Conservation (phyloP, 345 rosid genomes). For the Erucastrum elatum region DNA sequence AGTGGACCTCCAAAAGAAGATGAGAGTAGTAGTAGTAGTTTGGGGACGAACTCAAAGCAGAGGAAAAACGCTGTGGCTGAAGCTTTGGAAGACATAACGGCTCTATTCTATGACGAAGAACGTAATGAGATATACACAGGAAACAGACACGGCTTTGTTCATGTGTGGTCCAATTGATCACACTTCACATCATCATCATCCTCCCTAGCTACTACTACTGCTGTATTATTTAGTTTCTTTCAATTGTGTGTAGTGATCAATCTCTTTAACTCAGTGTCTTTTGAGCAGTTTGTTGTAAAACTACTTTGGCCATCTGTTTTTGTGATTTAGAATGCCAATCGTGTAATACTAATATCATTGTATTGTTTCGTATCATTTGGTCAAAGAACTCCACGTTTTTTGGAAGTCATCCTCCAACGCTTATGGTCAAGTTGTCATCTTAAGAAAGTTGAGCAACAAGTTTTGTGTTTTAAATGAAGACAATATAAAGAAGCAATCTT, state of each 20-base stretch:
- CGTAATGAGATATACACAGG: slow-evolving; percentile 93
- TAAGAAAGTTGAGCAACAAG: background rate
- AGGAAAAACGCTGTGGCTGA: slow-evolving; percentile 64
- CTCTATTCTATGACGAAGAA: slow-evolving; percentile 88
- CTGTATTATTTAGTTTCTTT: slow-evolving; percentile 20
- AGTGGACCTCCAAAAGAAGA: too few relatives aligned
- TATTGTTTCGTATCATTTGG: too few relatives aligned
- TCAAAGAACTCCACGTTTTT: background rate
- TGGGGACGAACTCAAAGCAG: slow-evolving; percentile 40
- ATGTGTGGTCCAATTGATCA: slow-evolving; percentile 83
- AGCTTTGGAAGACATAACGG: slow-evolving; percentile 88
- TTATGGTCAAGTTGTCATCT: background rate
- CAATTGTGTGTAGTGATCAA: slow-evolving; percentile 28
- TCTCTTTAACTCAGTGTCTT: slow-evolving; percentile 13
- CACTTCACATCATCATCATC: slow-evolving; percentile 36
- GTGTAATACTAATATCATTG: slow-evolving; percentile 19
- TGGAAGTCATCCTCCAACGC: background rate
- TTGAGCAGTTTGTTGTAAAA: slow-evolving; percentile 25
- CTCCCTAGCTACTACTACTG: background rate
- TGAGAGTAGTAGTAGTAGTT: slow-evolving; percentile 11
- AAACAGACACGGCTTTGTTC: slow-evolving; percentile 74
- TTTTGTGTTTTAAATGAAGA: background rate
- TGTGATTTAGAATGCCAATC: background rate
- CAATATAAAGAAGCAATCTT: background rate
- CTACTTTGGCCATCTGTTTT: slow-evolving; percentile 22